Base-by-base conservation (phyloP, 2,329 filamentous ascomycete genomes). In the Pseudogymnoascus sp. region DNA sequence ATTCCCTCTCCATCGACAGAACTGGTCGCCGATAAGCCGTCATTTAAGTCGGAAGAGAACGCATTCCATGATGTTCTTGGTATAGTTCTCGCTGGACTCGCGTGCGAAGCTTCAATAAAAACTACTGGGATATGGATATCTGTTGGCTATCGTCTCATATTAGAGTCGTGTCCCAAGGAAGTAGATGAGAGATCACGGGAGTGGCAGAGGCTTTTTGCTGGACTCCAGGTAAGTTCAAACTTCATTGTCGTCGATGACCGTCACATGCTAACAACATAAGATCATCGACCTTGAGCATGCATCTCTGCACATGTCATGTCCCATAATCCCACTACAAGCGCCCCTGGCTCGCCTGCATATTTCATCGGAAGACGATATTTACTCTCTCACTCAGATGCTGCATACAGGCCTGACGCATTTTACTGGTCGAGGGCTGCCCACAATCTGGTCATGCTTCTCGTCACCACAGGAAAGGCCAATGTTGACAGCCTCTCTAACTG, bases 281-380 rank as follows among this genome's bases (percentile, higher is more conserved):
- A 78, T 77, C 37, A 74, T 78, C 26, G 75, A 78, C 44, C 68
- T 78, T 7, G 76, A 78, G 64, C 76, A 78, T 63, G 74, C 75
- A 2, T 76, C 75, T 10, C 70, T 77, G 4, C 74, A 77, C 41
- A 68, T 78, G 39, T 73, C 74, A 0, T 77, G 72, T 33, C 76
- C 76, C 0, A 71, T 76, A 7, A 72, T 78, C 21, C 76, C 75
- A 1, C 69, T 76, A 11, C 71, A 73, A 35, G 71, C 76, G 0
- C 76, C 76, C 0, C 66, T 77, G 1, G 64, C 71, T 0, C 67
- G 71, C 4, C 70, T 78, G 5, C 73, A 74, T 37, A 72, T 71
- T 3, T 73, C 74, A 0, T 68, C 71, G 9, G 71, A 72, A 44
- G 76, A 78, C 61, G 75, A 76, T 17, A 71, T 77, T 2, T 75